Base-by-base conservation (phyloP, 2,329 filamentous ascomycete genomes). In the Ploettnerulaceae sp. region DNA sequence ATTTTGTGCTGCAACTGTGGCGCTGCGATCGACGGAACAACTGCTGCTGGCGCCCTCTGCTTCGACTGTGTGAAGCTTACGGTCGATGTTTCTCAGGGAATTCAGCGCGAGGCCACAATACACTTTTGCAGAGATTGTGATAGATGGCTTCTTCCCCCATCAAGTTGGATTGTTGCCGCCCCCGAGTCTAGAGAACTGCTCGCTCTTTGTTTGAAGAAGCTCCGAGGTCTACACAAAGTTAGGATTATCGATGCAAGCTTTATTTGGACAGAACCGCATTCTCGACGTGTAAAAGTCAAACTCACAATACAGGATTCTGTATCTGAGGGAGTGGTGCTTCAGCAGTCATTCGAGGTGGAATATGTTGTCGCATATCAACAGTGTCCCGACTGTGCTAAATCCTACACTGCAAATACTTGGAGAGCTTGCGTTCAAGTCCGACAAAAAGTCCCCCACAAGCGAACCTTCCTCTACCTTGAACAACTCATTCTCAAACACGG, bases 1-100 rank as follows among this genome's bases (percentile, higher is more conserved):
- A 95, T 97, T 64, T 85, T 98, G 48, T 98, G 93, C 70, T 95
- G 89, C 73, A 95, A 97, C 75, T 98, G 93, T 68, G 93, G 91
- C 64, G 89, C 88, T 51, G 84, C 91, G 29, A 95, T 98, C 62
- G 90, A 96, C 68, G 93, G 93, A 67, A 95, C 89, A 14, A 81
- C 82, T 11, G 76, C 87, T 20, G 83, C 86, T 43, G 89, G 89
- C 52, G 90, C 93, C 31, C 82, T 96, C 47, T 98, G 93, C 72
- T 89, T 89, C 67, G 91, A 97, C 73, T 97, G 93, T 68, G 82
- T 97, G 65, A 95, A 95, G 67, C 79, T 94, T 58, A 94, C 89
- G 38, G 81, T 94, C 69, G 93, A 98, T 69, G 91, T 96, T 58
- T 94, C 90, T 20, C 75, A 85, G 64, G 89, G 89, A 50, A 90